These are phyloP conservation scores for Calonectria crousiana DNA, from an alignment of 2,329 filamentous ascomycete genomes.

Conservation along the genomic window DNA sequence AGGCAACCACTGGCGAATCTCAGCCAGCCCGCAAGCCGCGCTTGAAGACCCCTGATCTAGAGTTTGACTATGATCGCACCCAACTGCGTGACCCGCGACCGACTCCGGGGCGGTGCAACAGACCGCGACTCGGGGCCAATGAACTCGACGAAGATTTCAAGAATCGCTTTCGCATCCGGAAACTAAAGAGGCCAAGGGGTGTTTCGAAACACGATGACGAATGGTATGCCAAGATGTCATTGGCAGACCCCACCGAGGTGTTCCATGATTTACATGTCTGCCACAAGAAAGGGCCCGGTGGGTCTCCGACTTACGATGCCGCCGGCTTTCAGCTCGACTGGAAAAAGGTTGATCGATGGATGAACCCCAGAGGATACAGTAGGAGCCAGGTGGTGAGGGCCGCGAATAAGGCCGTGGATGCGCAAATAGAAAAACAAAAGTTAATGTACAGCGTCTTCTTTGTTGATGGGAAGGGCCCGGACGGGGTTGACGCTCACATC, in stretches of 20 bases:
- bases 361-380: conserved; percentile 30
- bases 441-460: conserved; percentile 22
- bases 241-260: neutral
- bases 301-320: conserved; percentile 29
- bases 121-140: neutral
- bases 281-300: conserved; percentile 32
- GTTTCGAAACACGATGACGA: neutral
- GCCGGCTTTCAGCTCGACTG: conserved; percentile 37
- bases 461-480: conserved; percentile 1
- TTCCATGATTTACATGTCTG: conserved; percentile 32
- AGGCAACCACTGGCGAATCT: neutral
- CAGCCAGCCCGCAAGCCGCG: conserved; percentile 1
- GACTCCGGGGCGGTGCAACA: conserved; percentile 29
- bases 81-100: conserved; percentile 28
- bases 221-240: neutral
- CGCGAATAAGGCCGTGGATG: conserved; percentile 15
- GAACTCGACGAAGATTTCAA: conserved; percentile 29
- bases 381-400: conserved; percentile 22
- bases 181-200: neutral
- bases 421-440: neutral
- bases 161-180: conserved; percentile 24
- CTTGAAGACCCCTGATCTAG: conserved; percentile 17
- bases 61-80: conserved; percentile 33
- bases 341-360: conserved; percentile 28
- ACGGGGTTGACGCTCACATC: neutral